Evolutionary conservation across 768 basidiomycete species (phyloP).

Genomic region (Suillus decipiens): DNA sequence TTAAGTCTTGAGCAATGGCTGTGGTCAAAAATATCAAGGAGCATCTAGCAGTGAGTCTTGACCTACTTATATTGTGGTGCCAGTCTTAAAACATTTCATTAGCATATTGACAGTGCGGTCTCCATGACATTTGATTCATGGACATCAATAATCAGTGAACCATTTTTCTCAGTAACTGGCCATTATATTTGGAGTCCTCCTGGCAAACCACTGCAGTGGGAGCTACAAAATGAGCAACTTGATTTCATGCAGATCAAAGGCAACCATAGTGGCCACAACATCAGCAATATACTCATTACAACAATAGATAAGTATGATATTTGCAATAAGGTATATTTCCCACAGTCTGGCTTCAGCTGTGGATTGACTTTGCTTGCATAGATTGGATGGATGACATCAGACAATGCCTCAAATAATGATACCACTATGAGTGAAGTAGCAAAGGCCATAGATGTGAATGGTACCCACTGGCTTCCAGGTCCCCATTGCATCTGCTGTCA

Average conservation of each 20-base stretch:
- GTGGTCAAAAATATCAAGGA: neutral
- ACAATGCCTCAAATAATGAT: no score
- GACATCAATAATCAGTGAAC: conserved; percentile 17
- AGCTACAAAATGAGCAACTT: neutral
- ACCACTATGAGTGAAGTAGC: no score
- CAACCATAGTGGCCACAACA: neutral
- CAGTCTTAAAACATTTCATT: neutral
- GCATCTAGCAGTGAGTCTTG: neutral
- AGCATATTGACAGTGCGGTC: neutral
- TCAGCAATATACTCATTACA: no score
- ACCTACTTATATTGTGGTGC: neutral
- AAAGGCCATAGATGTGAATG: no score
- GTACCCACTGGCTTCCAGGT: no score
- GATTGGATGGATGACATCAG: no score
- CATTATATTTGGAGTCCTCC: conserved; percentile 17
- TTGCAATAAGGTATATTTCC: no score
- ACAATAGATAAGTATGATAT: no score
- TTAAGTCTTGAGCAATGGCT: neutral
- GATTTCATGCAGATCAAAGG: neutral
- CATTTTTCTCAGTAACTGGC: conserved; percentile 19
- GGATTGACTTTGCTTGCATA: neutral
- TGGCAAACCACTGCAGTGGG: neutral
- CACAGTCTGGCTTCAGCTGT: neutral
- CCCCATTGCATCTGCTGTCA: no score
- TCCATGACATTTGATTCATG: conserved; percentile 19